These are phyloP conservation scores for Quercus lobata DNA, from an alignment of 331 rosid genomes.

Conservation along the genomic window DNA sequence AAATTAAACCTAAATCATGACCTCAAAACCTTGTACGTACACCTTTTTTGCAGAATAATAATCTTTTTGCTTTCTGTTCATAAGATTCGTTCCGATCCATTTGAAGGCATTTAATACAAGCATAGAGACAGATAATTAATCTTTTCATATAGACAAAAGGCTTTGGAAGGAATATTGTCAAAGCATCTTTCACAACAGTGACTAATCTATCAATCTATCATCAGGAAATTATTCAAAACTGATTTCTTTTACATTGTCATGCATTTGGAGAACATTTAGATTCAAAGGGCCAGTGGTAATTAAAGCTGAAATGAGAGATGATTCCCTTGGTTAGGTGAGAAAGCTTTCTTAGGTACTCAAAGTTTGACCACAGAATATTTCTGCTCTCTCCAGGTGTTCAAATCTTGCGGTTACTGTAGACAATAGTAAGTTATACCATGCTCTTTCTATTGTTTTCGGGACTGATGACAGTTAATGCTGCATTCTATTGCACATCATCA, in stretches of 20 bases:
- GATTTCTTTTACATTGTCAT: background rate
- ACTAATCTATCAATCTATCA: background rate
- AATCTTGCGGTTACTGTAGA: no score
- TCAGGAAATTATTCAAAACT: background rate
- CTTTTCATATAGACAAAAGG: background rate
- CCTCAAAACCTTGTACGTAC: no score
- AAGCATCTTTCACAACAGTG: background rate
- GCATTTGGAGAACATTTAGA: background rate
- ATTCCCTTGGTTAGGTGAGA: background rate
- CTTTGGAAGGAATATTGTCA: background rate
- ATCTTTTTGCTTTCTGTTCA: no score
- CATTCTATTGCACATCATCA: no score
- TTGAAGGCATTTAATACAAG: background rate
- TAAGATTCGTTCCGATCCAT: background rate
- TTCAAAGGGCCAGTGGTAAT: background rate
- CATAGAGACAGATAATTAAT: background rate
- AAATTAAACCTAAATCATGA: no score
- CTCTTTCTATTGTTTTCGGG: no score
- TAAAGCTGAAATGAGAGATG: constrained; percentile 2
- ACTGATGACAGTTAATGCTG: no score
- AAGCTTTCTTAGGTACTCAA: background rate
- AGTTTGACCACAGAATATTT: background rate
- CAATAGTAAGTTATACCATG: no score
- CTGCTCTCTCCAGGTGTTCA: background rate
- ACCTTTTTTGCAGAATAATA: no score